Conservation (phyloP, 23 red algal genomes). For the Gracilaria caudata region DNA sequence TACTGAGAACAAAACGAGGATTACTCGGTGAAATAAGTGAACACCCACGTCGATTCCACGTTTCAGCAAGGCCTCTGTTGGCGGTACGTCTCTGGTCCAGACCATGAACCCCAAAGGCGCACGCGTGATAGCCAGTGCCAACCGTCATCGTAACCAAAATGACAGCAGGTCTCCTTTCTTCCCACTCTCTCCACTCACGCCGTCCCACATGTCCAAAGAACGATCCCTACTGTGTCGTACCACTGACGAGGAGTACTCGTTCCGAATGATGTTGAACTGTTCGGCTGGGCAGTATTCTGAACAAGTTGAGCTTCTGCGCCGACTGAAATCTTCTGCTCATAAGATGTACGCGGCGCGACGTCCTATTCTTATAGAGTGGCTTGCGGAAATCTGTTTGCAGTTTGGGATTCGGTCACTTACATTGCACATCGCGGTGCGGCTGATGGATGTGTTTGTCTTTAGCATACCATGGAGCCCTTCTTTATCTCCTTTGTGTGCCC, state of each 20-base stretch:
- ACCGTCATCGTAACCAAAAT: neutral
- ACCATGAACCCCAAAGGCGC: neutral
- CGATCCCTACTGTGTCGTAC: neutral
- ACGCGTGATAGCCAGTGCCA: neutral
- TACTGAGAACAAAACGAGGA: neutral
- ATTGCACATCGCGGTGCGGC: constrained; percentile 32
- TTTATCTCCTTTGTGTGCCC: constrained; percentile 14
- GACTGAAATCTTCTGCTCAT: neutral
- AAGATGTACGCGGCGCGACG: constrained; percentile 1
- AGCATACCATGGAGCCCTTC: neutral
- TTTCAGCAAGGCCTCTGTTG: neutral
- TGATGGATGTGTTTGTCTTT: constrained; percentile 34
- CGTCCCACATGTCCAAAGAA: neutral
- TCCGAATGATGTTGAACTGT: constrained; percentile 26
- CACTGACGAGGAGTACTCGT: constrained; percentile 11
- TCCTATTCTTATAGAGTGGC: constrained; percentile 34
- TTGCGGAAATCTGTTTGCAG: constrained; percentile 7
- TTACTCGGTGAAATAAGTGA: neutral
- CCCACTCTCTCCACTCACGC: neutral
- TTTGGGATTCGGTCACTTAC: constrained; percentile 23
- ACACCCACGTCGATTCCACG: neutral
- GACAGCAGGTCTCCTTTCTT: neutral
- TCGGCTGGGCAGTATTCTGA: constrained; percentile 12
- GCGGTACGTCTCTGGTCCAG: neutral
- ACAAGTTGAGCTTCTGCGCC: neutral